Evolutionary conservation across 2,329 filamentous ascomycete species (phyloP).

Genomic region (Penicillium sp.): DNA sequence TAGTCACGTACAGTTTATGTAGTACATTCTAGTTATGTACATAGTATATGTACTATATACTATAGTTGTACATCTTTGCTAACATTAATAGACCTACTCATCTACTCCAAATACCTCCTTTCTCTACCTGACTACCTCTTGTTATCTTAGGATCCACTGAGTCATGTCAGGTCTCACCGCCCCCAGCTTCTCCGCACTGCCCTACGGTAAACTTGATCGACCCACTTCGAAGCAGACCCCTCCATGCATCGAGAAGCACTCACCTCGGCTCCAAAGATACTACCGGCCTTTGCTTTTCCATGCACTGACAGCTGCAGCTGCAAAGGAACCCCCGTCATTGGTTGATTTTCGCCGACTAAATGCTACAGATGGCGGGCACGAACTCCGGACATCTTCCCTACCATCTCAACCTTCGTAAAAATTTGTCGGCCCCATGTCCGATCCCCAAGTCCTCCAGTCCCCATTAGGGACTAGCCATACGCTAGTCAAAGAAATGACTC

Average conservation of each 20-base stretch:
- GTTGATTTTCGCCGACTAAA: slow-evolving; percentile 13
- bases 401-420: neutral
- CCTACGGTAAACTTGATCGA: slow-evolving; percentile 2
- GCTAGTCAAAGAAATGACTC: slow-evolving; percentile 6
- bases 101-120: too few relatives aligned
- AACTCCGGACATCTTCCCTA: slow-evolving; percentile 1
- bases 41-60: too few relatives aligned
- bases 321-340: slow-evolving; percentile 12
- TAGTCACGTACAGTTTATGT: too few relatives aligned
- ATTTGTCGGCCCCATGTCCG: slow-evolving; percentile 20
- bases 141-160: too few relatives aligned
- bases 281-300: neutral
- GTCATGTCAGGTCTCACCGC: neutral
- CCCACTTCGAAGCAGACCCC: slow-evolving; percentile 8
- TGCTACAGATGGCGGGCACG: neutral
- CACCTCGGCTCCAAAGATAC: neutral
- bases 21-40: too few relatives aligned
- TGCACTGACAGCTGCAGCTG: neutral
- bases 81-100: too few relatives aligned
- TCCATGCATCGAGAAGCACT: neutral
- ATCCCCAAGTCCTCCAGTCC: slow-evolving; percentile 1
- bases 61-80: too few relatives aligned
- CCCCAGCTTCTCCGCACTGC: slow-evolving; percentile 23
- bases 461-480: slow-evolving; percentile 8
- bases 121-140: too few relatives aligned